These are phyloP conservation scores for Syncephalastrum racemosum DNA, from an alignment of 371 early-diverging fungal genomes.

Conservation along the genomic window DNA sequence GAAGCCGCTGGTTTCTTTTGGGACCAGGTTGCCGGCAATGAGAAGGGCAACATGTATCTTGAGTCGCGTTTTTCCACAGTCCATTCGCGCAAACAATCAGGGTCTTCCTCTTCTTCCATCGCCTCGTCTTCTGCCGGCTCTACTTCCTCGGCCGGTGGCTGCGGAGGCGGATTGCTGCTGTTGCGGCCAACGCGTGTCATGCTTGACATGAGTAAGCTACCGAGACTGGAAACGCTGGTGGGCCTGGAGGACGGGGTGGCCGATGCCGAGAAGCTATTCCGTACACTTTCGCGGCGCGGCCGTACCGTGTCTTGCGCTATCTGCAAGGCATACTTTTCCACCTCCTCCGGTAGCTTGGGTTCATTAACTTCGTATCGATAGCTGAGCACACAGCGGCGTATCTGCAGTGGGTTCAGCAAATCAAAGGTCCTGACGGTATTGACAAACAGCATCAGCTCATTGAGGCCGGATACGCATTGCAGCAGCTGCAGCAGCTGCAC, in stretches of 20 bases:
- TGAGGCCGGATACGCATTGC: conserved; percentile 73
- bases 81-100: conserved; percentile 27
- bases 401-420: conserved; percentile 68
- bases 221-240: conserved; percentile 36
- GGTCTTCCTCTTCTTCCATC: conserved; percentile 14
- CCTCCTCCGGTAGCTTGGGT: conserved; percentile 61
- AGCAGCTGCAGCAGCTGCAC: conserved; percentile 83
- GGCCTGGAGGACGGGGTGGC: conserved; percentile 16
- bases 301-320: conserved; percentile 64
- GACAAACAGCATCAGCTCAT: conserved; percentile 67
- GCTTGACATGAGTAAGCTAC: conserved; percentile 25
- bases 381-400: conserved; percentile 64
- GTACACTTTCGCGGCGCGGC: conserved; percentile 18
- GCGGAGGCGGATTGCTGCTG: conserved; percentile 5
- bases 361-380: conserved; percentile 91
- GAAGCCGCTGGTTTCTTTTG: conserved; percentile 12
- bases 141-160: neutral
- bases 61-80: conserved; percentile 47
- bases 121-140: conserved; percentile 2
- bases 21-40: conserved; percentile 38
- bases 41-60: conserved; percentile 52
- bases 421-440: conserved; percentile 69
- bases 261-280: conserved; percentile 1
- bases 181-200: conserved; percentile 4
- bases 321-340: conserved; percentile 71